Evolutionary conservation across 73 alveolate genomes (phyloP), one percentile per base, ranked within the genome.

Genomic region (Tetrahymena borealis): DNA sequence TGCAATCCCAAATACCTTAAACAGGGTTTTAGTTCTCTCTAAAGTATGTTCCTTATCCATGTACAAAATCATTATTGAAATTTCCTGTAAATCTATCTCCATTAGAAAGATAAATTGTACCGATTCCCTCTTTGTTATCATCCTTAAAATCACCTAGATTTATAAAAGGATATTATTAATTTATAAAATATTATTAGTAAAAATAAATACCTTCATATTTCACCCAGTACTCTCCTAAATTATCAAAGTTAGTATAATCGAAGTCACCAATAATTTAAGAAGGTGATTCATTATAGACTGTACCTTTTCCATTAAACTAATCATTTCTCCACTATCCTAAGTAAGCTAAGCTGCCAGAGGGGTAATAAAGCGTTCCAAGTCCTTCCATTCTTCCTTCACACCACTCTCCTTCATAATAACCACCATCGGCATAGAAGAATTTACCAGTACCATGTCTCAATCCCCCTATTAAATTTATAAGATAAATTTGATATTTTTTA

Each of bases 361-460:
- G 93, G 79, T 93, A 93, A 31, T 78, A 93, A 2, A 93, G 36
- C 5, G 95, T 93, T 15, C 85, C 85, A 3, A 60, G 28, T 28
- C 95, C 95, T 39, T 93, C 93, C 95, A 93, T 93, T 85, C 91
- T 93, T 39, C 91, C 91, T 39, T 93, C 95, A 85, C 37, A 90
- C 95, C 95, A 93, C 40, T 93, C 42, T 20, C 95, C 95, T 40
- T 93, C 93, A 93, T 93, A 93, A 18, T 79, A 85, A 7, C 95
- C 95, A 0, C 95, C 95, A 40, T 93, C 85, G 31, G 85, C 95
- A 79, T 85, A 93, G 39, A 85, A 93, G 41, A 93, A 93, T 4
- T 40, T 39, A 4, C 95, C 95, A 39, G 90, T 28, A 31, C 95
- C 95, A 33, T 93, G 91, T 40, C 95, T 93, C 91, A 93, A 15